A percentile compares a stretch with the other conserved stretches of the same genome.
These are phyloP conservation scores for Lachnellula cervina DNA, from an alignment of 2,329 filamentous ascomycete genomes.

Conservation along the genomic window DNA sequence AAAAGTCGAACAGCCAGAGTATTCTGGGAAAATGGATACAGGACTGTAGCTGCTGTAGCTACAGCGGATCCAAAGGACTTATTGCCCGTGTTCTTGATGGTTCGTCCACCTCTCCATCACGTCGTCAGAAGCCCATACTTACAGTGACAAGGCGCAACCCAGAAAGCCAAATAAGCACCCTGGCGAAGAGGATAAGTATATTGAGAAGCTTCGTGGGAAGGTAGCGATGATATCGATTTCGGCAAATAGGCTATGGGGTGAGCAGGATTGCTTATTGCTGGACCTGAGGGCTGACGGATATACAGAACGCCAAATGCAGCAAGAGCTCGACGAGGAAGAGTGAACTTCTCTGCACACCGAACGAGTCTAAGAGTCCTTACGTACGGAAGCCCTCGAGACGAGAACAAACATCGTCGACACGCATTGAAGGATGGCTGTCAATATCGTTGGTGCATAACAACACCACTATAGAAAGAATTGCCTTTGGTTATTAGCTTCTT, in stretches of 20 bases:
- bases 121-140: slow-evolving; percentile 4
- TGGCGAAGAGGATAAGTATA: slow-evolving; percentile 54
- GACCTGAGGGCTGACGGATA: not conserved
- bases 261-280: not conserved
- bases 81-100: slow-evolving; percentile 67
- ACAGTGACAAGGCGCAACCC: slow-evolving; percentile 52
- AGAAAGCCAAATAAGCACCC: slow-evolving; percentile 55
- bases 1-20: slow-evolving; percentile 71
- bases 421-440: too few species aligned
- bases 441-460: too few species aligned
- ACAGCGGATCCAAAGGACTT: slow-evolving; percentile 65
- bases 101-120: slow-evolving; percentile 24
- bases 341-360: not conserved
- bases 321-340: slow-evolving; percentile 19
- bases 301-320: slow-evolving; percentile 20
- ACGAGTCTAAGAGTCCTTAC: too few species aligned
- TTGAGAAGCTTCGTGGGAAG: slow-evolving; percentile 60
- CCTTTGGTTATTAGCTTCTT: too few species aligned
- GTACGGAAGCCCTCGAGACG: too few species aligned
- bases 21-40: slow-evolving; percentile 74
- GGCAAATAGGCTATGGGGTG: slow-evolving; percentile 62
- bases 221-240: slow-evolving; percentile 64
- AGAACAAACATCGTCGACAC: too few species aligned
- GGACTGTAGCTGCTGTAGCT: slow-evolving; percentile 61
- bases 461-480: too few species aligned